A percentile compares a stretch with the other conserved stretches of the same genome.
Conservation (phyloP, 495 filamentous ascomycete genomes). For the Hypoxylon subgilvum region DNA sequence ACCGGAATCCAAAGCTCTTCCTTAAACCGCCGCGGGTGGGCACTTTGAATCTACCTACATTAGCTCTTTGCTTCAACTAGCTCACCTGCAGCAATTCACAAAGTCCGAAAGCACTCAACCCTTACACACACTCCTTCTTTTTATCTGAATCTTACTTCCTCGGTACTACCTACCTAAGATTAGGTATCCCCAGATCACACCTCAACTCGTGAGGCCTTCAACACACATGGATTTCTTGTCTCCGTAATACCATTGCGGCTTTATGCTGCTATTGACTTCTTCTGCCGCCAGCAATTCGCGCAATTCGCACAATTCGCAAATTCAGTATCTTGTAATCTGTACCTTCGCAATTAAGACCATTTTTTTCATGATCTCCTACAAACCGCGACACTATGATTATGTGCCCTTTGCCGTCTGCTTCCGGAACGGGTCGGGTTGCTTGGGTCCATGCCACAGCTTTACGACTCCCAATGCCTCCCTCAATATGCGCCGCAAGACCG, state of each 20-base stretch:
- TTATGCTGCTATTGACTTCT: slow-evolving; percentile 27
- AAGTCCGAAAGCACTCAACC: not conserved
- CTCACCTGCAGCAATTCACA: not conserved
- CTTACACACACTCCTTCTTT: not conserved
- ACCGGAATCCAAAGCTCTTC: slow-evolving; percentile 26
- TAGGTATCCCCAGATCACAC: not conserved
- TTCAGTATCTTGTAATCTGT: not conserved
- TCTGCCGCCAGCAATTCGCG: slow-evolving; percentile 23
- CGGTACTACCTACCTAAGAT: not conserved
- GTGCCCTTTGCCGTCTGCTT: slow-evolving; percentile 17
- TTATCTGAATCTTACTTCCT: slow-evolving; percentile 4
- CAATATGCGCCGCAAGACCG: slow-evolving; percentile 14
- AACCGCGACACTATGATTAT: slow-evolving; percentile 26
- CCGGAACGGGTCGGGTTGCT: not conserved
- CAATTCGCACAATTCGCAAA: slow-evolving; percentile 5
- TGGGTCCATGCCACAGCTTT: not conserved
- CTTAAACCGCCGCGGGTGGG: slow-evolving; percentile 27
- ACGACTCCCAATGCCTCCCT: slow-evolving; percentile 9
- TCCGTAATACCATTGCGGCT: slow-evolving; percentile 33
- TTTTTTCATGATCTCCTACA: not conserved
- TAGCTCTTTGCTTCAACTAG: slow-evolving; percentile 15
- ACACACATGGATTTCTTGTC: slow-evolving; percentile 30
- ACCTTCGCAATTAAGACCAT: slow-evolving; percentile 9
- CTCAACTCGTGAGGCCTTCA: slow-evolving; percentile 16
- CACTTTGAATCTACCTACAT: slow-evolving; percentile 18